phyloP scores from a whole-genome alignment of 2,329 filamentous ascomycete species.

The Gaeumannomyces tritici region DNA sequence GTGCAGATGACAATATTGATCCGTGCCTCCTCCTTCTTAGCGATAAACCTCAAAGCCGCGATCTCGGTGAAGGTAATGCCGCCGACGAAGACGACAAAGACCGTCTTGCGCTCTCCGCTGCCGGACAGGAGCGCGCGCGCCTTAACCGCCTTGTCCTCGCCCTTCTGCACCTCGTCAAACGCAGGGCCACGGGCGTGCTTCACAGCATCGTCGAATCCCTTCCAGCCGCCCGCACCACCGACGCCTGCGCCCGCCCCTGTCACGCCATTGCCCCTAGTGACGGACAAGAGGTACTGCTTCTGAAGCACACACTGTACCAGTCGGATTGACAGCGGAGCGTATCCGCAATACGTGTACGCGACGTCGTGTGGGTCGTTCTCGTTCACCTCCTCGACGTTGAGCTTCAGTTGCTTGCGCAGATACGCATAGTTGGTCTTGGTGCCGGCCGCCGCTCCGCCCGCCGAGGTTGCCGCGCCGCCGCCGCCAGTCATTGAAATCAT shows the following conservation, averaged over 20 bases:
- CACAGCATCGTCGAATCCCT: slow-evolving; percentile 85
- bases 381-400: slow-evolving; percentile 94
- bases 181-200: slow-evolving; percentile 82
- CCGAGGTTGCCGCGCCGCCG: slow-evolving; percentile 38
- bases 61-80: slow-evolving; percentile 96
- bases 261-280: slow-evolving; percentile 51
- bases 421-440: slow-evolving; percentile 85
- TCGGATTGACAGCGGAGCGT: slow-evolving; percentile 84
- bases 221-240: slow-evolving; percentile 69
- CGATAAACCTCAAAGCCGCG: slow-evolving; percentile 84
- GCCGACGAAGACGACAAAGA: slow-evolving; percentile 96
- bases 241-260: slow-evolving; percentile 28
- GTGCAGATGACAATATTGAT: slow-evolving; percentile 84
- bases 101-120: slow-evolving; percentile 65
- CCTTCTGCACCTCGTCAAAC: slow-evolving; percentile 86
- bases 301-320: slow-evolving; percentile 89
- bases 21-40: slow-evolving; percentile 59
- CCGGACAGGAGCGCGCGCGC: slow-evolving; percentile 76
- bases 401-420: slow-evolving; percentile 72
- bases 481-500: slow-evolving; percentile 57
- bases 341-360: slow-evolving; percentile 96
- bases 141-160: slow-evolving; percentile 85
- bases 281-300: slow-evolving; percentile 70
- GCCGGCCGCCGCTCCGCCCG: slow-evolving; percentile 34
- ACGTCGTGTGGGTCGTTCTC: slow-evolving; percentile 91